Evolutionary conservation across 805 yeast genomes (phyloP), one percentile per base, ranked within the genome.

Genomic region (Candida quercuum): DNA sequence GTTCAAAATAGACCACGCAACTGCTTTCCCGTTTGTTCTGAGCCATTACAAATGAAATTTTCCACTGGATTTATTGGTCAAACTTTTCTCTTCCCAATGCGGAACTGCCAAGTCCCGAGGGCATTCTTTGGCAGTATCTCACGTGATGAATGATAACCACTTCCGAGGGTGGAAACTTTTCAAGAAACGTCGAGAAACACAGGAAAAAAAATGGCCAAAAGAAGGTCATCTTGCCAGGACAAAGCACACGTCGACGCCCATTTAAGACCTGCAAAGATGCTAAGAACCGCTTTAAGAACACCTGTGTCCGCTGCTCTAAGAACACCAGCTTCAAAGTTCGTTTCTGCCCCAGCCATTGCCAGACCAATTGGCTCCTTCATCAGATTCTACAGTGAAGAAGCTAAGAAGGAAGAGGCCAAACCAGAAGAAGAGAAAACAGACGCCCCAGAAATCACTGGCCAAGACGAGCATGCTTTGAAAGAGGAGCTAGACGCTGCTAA

Each of bases 321-420:
- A 26, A 33, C 24, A n/a, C 33, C n/a, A n/a, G 24, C 14, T 6
- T 23, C 36, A 11, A 19, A 29, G 25, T 19, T 18, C 18, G 29
- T 27, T 21, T 31, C 33, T 12, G 36, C 28, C 18, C 11, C 21
- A 18, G 35, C 41, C n/a, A 35, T 36, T 25, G 38, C 39, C 17
- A 37, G 41, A 31, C 22, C 32, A 28, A n/a, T n/a, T 5, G 14
- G 35, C 8, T 27, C 36, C 27, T 39, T 42, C 17, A 18, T 36
- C 18, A 54, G 58, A 52, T 48, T 47, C 46, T 54, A 54, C 46
- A 41, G 48, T 25, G 57, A 50, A 36, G 55, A 52, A 41, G 54
- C 48, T 26, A 53, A 49, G 38, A 49, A 53, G 45, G 46, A 35
- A 8, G 47, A 41, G 23, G 33, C 37, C 11, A 27, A 33, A 15